phyloP scores from a whole-genome alignment of 306 rosid genomes.

The Purshia tridentata region DNA sequence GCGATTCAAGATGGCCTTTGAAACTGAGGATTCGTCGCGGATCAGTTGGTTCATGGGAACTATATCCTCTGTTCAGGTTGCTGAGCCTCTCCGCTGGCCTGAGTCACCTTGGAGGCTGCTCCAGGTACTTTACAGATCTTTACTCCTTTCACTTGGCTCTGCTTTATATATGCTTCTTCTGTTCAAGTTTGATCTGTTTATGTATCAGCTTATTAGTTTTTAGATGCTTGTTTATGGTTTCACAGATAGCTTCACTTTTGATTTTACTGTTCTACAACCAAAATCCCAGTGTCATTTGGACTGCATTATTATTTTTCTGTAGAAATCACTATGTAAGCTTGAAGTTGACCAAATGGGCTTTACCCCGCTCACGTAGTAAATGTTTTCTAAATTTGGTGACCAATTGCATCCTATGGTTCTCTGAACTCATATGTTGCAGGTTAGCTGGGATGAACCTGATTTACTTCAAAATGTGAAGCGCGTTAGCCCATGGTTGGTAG shows the following conservation, averaged over 20 bases:
- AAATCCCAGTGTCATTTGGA: too few species aligned
- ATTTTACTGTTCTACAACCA: too few species aligned
- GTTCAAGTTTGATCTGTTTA: background rate
- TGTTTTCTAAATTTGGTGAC: background rate
- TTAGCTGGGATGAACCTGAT: slow-evolving; percentile 94
- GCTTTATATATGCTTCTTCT: background rate
- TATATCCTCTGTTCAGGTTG: slow-evolving; percentile 66
- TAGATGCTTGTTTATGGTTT: background rate
- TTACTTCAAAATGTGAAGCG: slow-evolving; percentile 86
- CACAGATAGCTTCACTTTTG: too few species aligned
- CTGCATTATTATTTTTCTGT: background rate
- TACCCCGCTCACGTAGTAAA: too few species aligned
- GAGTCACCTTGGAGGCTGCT: slow-evolving; percentile 95
- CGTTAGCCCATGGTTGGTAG: slow-evolving; percentile 92
- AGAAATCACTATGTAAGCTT: too few species aligned
- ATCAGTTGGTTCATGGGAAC: slow-evolving; percentile 96
- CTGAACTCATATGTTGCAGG: slow-evolving; percentile 45
- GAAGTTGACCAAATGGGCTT: too few species aligned
- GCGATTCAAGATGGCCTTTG: slow-evolving; percentile 97
- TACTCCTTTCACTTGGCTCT: background rate
- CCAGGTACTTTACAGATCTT: too few species aligned
- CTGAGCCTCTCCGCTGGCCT: slow-evolving; percentile 84
- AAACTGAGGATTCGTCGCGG: slow-evolving; percentile 84
- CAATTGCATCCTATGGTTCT: slow-evolving; percentile 24
- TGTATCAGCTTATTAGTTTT: background rate